Evolutionary conservation across 2,329 filamentous ascomycete genomes (phyloP).

Genomic region (Pseudogymnoascus sp.): DNA sequence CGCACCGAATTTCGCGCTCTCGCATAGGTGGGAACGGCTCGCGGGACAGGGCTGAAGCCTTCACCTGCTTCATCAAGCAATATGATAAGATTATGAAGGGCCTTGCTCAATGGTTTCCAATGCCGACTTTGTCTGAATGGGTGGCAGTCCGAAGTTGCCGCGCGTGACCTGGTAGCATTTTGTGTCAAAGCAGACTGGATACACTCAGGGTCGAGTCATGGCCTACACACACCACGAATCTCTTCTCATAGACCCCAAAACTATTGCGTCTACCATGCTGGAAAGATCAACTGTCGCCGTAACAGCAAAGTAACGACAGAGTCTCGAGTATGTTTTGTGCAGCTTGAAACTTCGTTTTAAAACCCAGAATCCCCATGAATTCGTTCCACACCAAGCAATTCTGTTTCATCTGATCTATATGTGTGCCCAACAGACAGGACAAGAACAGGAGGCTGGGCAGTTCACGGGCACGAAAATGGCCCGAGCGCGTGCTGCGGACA

Average conservation of each 20-base stretch:
- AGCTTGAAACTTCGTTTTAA: neutral
- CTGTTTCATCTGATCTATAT: constrained; percentile 7
- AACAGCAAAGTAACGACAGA: neutral
- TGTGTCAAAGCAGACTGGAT: neutral
- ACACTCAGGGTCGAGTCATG: neutral
- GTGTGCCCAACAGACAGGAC: neutral
- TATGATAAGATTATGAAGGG: constrained; percentile 3
- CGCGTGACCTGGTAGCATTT: neutral
- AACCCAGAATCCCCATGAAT: neutral
- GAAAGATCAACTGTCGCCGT: neutral
- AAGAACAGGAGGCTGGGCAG: neutral
- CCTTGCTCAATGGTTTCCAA: neutral
- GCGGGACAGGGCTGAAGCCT: neutral
- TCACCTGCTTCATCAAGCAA: neutral
- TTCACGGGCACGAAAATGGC: neutral
- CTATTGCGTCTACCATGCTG: neutral
- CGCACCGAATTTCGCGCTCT: neutral
- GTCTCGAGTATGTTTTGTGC: constrained; percentile 6
- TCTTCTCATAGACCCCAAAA: neutral
- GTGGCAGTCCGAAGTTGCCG: neutral
- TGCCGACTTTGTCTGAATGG: neutral
- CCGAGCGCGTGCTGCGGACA: neutral
- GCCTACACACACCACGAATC: neutral
- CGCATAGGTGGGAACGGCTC: neutral
- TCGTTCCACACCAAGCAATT: neutral